Conservation (phyloP, 139 green algal species). For the Picochlorum costavermella region DNA sequence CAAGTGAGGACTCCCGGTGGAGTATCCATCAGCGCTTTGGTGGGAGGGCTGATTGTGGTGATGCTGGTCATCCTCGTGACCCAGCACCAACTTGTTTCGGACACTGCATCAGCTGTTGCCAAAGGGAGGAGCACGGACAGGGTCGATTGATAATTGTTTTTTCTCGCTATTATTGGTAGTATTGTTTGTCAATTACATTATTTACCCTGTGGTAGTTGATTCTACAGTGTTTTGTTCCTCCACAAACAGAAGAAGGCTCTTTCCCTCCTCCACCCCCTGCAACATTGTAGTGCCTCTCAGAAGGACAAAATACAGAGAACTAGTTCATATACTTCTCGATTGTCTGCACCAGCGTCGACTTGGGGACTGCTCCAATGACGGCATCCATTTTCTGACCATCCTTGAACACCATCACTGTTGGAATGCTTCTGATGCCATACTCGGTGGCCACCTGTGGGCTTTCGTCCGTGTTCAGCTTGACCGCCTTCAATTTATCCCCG, state of each 20-base stretch:
- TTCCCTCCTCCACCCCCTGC: not conserved
- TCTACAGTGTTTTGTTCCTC: too few relatives aligned
- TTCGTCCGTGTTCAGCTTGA: constrained; percentile 99
- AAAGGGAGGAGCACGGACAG: constrained; percentile 47
- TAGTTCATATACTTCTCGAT: constrained; percentile 87
- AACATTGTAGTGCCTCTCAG: not conserved
- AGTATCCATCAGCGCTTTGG: constrained; percentile 64
- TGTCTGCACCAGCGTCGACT: constrained; percentile 75
- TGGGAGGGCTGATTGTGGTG: constrained; percentile 73
- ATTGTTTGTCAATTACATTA: not conserved
- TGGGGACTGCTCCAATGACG: constrained; percentile 96
- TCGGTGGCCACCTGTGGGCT: constrained; percentile 83
- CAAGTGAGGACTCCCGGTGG: constrained; percentile 68
- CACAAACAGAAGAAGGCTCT: too few relatives aligned
- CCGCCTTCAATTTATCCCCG: constrained; percentile 55
- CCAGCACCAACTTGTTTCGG: constrained; percentile 36
- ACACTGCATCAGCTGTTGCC: not conserved
- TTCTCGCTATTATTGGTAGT: not conserved
- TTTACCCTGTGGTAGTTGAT: not conserved
- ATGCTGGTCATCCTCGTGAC: constrained; percentile 72
- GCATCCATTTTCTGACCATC: constrained; percentile 89
- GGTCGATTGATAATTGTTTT: constrained; percentile 30
- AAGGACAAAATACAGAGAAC: not conserved
- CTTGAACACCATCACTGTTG: constrained; percentile 98
- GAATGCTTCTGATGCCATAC: constrained; percentile 93